These are phyloP conservation scores for Yarrowia sp. DNA, from an alignment of 805 yeast species.

Conservation along the genomic window DNA sequence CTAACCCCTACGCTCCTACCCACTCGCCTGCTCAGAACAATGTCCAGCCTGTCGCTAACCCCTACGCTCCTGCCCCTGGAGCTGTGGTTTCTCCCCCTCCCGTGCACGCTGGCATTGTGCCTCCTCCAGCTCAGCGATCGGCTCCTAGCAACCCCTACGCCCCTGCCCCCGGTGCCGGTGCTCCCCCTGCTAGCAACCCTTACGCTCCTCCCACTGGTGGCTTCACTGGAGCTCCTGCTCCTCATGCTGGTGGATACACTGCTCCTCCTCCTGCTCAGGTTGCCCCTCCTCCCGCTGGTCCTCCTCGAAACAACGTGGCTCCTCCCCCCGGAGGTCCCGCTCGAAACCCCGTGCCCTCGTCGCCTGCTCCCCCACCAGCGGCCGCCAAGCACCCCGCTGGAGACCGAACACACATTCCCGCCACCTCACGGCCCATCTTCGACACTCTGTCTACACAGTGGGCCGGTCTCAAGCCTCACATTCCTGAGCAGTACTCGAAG, in stretches of 20 bases:
- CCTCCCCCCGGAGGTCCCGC: constrained; percentile 35
- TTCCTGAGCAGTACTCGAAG: constrained; percentile 75
- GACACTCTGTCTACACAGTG: constrained; percentile 63
- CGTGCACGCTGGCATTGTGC: constrained; percentile 49
- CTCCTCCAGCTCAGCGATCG: constrained; percentile 46
- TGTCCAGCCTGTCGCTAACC: constrained; percentile 40
- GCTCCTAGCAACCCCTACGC: constrained; percentile 51
- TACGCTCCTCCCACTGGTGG: constrained; percentile 49
- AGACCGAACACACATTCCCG: constrained; percentile 72
- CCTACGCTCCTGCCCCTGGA: constrained; percentile 42
- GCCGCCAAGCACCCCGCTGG: constrained; percentile 59
- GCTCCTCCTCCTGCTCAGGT: constrained; percentile 43
- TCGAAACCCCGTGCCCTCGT: constrained; percentile 34
- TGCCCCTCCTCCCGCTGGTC: constrained; percentile 44
- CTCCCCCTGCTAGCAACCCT: constrained; percentile 52
- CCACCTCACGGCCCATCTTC: constrained; percentile 63
- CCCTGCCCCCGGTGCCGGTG: constrained; percentile 48
- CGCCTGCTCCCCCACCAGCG: constrained; percentile 46
- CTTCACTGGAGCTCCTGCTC: constrained; percentile 39
- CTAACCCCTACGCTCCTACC: constrained; percentile 44
- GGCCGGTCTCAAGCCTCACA: constrained; percentile 68
- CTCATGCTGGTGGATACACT: constrained; percentile 26
- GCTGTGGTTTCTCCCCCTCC: constrained; percentile 61
- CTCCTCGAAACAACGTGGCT: constrained; percentile 36
- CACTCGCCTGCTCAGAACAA: constrained; percentile 48